Conservation (phyloP, 75 land plant genomes). For the Sequoiadendron giganteum region DNA sequence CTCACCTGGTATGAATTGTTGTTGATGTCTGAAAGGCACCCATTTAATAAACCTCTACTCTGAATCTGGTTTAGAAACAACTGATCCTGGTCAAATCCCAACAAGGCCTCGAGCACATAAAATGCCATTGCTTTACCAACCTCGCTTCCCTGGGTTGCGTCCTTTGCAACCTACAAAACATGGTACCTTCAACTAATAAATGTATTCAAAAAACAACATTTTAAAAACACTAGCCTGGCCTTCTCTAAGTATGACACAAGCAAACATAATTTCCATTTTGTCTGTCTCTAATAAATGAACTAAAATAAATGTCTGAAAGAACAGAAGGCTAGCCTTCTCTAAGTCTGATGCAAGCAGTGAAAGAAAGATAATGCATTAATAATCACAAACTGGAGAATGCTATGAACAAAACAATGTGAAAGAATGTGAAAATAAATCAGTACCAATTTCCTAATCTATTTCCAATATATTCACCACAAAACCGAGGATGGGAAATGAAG, state of each 20-base stretch:
- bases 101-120: constrained; percentile 79
- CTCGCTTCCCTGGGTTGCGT: constrained; percentile 88
- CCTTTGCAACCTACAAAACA: constrained; percentile 63
- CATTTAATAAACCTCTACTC: constrained; percentile 77
- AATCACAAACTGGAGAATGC: neutral
- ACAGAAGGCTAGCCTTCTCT: no score
- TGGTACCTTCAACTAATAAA: neutral
- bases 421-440: neutral
- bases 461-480: no score
- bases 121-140: constrained; percentile 79
- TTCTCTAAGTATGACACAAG: neutral
- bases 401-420: neutral
- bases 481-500: no score
- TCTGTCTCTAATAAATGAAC: neutral
- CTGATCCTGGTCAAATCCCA: constrained; percentile 74
- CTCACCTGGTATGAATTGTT: constrained; percentile 68
- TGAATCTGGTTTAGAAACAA: constrained; percentile 81
- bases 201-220: neutral
- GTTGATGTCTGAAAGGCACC: constrained; percentile 66
- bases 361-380: neutral
- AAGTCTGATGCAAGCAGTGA: neutral
- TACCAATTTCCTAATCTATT: no score
- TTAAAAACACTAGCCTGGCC: neutral
- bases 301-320: no score
- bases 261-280: neutral